Base-by-base conservation (phyloP, 1,139 yeast species). In the Blastobotrys persicus region DNA sequence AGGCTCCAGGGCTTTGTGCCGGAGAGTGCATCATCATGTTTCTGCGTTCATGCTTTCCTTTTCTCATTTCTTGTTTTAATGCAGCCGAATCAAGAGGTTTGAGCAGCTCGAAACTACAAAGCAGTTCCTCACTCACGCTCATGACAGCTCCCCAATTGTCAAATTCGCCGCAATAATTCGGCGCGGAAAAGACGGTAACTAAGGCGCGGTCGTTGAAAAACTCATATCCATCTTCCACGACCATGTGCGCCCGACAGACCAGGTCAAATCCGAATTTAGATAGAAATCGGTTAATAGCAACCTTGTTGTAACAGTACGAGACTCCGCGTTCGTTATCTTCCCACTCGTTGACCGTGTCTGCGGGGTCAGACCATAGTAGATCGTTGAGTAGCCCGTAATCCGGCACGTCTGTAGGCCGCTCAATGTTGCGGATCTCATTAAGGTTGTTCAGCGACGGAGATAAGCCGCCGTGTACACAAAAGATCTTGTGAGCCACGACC, bases 111-210 rank as follows among this genome's bases (percentile, higher is more conserved):
- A 92, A 92, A 52, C 92, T 84, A 68, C 98, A 92, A 54, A 92
- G 73, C 56, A 92, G 74, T 60, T 89, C 97, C 59, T 92, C 97
- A 57, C 88, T 82, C 14, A 92, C 98, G 60, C 95, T 83, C 98
- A 92, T 92, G 1, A 92, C 97, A 0, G 98, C 98, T 18, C 98
- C 98, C 97, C 97, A 92, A 65, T 92, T 92, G 67, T 92, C 98
- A 63, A 92, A 92, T 68, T 92, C 98, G 35, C 98, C 98, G 71
- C 98, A 92, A 66, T 92, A 92, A 68, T 92, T 92, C 1, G 98
- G 98, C 0, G 98, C 98, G 49, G 89, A 81, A 67, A 92, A 92
- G 12, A 92, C 97, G 0, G 98, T 92, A 3, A 92, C 98, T 55
- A 92, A 74, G 23, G 95, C 86, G 48, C 95, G 77, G 66, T 91